These are phyloP conservation scores for Protomyces lactucae-debilis DNA, from an alignment of 1,139 yeast species.

Conservation along the genomic window DNA sequence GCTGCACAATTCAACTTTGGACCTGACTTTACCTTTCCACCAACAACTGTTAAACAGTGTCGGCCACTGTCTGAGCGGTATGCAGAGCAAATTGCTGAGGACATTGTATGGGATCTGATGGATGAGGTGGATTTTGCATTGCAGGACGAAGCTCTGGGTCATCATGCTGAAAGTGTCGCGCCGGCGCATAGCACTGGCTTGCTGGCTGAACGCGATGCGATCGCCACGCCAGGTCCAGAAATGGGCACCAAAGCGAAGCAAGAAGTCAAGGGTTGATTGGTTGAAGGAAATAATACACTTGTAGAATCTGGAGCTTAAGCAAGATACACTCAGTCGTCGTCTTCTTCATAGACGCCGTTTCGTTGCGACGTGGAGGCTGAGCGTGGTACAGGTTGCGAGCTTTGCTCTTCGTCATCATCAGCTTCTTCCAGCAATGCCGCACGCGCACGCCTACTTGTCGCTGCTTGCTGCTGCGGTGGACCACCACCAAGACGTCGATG, in stretches of 20 bases:
- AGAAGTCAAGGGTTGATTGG: no score
- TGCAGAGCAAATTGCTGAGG: conserved; percentile 70
- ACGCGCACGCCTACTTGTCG: neutral
- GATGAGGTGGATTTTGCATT: conserved; percentile 74
- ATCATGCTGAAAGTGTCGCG: neutral
- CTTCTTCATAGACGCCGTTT: no score
- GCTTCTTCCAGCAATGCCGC: neutral
- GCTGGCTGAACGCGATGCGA: neutral
- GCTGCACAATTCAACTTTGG: conserved; percentile 65
- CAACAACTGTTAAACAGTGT: conserved; percentile 39
- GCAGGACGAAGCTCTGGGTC: conserved; percentile 39
- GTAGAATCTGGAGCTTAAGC: no score
- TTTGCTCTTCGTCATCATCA: neutral
- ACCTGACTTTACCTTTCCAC: conserved; percentile 53
- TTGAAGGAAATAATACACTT: no score
- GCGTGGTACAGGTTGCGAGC: neutral
- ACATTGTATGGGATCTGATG: conserved; percentile 71
- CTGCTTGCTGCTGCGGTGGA: no score
- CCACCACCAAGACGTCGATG: no score
- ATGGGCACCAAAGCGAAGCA: no score
- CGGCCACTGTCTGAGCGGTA: conserved; percentile 58
- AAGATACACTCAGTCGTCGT: no score
- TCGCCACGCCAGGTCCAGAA: neutral
- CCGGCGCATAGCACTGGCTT: no score
- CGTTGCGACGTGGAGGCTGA: no score